Percentiles rank a stretch among this genome's conserved stretches.
phyloP scores from a whole-genome alignment of 2,329 filamentous ascomycete species.

The Penicillium griseofulvum region DNA sequence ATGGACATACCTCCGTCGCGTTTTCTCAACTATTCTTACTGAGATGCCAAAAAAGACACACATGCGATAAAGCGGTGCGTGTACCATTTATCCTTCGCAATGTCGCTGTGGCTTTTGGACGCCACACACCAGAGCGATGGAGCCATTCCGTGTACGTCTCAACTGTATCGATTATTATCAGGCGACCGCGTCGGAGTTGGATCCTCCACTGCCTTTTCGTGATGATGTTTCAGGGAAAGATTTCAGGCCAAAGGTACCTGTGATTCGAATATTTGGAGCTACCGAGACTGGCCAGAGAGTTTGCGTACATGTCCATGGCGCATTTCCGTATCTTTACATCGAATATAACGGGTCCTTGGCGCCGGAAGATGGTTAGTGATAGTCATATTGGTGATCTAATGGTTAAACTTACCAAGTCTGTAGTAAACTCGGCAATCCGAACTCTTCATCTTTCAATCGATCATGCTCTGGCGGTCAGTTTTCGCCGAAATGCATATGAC shows the following conservation, averaged over 20 bases:
- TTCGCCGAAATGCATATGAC: constrained; percentile 70
- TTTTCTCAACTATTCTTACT: constrained; percentile 3
- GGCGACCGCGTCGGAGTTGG: constrained; percentile 71
- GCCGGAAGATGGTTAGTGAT: constrained; percentile 62
- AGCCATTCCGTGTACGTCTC: constrained; percentile 82
- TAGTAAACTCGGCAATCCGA: constrained; percentile 73
- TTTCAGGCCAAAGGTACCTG: constrained; percentile 71
- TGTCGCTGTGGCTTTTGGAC: constrained; percentile 25
- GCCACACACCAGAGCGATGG: constrained; percentile 49
- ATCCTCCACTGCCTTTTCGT: constrained; percentile 72
- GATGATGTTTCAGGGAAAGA: constrained; percentile 57
- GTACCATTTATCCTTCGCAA: constrained; percentile 13
- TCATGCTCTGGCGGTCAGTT: constrained; percentile 81
- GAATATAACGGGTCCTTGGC: constrained; percentile 72
- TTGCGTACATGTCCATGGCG: constrained; percentile 92
- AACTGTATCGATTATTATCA: constrained; percentile 98
- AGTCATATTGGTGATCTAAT: not conserved
- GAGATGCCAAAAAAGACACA: not conserved
- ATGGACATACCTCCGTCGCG: constrained; percentile 5
- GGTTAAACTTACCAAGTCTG: constrained; percentile 9
- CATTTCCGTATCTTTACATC: constrained; percentile 92
- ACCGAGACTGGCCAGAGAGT: constrained; percentile 95
- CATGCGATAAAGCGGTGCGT: constrained; percentile 4
- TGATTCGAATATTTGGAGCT: constrained; percentile 86
- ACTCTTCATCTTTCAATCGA: constrained; percentile 84